These are phyloP conservation scores for Pterula multifida DNA, from an alignment of 1,284 basidiomycete species.

Conservation along the genomic window DNA sequence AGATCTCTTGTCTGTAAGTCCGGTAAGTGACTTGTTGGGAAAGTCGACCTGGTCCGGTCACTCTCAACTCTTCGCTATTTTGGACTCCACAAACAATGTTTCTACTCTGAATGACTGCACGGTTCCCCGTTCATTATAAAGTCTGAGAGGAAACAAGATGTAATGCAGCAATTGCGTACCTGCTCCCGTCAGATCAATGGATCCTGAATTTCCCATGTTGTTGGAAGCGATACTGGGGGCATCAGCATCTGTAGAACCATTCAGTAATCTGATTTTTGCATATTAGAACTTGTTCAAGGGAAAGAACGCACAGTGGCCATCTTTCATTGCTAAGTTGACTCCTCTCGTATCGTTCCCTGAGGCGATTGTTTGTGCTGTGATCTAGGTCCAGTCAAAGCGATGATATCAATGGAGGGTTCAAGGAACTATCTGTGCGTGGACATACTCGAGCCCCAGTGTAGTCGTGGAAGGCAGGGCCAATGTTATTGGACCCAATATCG, in stretches of 20 bases:
- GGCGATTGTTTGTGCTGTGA: background rate
- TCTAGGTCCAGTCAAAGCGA: too few relatives aligned
- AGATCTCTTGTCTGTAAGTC: too few relatives aligned
- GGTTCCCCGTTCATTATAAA: constrained; percentile 85
- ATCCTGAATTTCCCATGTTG: constrained; percentile 63
- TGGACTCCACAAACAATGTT: too few relatives aligned
- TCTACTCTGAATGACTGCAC: constrained; percentile 76
- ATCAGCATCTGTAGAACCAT: constrained; percentile 75
- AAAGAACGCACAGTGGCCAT: constrained; percentile 65
- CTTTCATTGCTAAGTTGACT: constrained; percentile 18
- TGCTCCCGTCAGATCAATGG: too few relatives aligned
- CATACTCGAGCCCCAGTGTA: background rate
- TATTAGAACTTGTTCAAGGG: constrained; percentile 89
- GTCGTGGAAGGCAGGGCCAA: background rate
- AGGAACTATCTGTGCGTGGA: too few relatives aligned
- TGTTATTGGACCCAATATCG: background rate
- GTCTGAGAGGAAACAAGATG: too few relatives aligned
- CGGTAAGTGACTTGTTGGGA: too few relatives aligned
- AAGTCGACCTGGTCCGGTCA: too few relatives aligned
- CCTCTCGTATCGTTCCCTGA: background rate
- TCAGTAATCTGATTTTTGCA: constrained; percentile 55
- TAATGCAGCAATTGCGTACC: too few relatives aligned
- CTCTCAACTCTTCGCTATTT: too few relatives aligned
- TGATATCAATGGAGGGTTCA: too few relatives aligned
- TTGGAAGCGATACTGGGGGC: constrained; percentile 76